Evolutionary conservation across 176 grass and related monocot genomes (phyloP).

Genomic region (Cymbopogon citratus): DNA sequence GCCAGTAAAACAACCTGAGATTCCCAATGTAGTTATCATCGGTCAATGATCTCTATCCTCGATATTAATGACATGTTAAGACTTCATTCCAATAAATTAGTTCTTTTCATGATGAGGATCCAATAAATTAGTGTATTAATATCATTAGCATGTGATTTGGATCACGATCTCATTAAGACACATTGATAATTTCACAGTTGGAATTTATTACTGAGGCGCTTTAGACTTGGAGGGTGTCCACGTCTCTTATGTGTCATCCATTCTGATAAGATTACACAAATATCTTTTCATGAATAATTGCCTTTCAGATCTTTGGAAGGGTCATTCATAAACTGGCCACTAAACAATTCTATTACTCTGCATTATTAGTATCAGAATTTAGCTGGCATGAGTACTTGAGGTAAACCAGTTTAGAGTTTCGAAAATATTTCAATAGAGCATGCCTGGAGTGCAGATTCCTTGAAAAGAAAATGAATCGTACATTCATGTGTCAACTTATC

Average conservation of each 20-base stretch:
- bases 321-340: background rate
- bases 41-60: slow-evolving; percentile 21
- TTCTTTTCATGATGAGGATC: background rate
- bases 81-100: background rate
- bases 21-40: slow-evolving; percentile 6
- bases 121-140: background rate
- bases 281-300: too few relatives aligned
- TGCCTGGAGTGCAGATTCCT: background rate
- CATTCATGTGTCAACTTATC: slow-evolving; percentile 3
- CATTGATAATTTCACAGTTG: background rate
- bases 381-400: slow-evolving; percentile 21
- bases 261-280: background rate
- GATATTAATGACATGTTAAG: slow-evolving; percentile 17
- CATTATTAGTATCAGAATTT: background rate
- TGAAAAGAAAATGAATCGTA: slow-evolving; percentile 14
- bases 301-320: too few relatives aligned
- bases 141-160: background rate
- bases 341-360: background rate
- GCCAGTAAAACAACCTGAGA: background rate
- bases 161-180: background rate
- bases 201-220: background rate
- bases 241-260: background rate
- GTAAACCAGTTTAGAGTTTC: background rate
- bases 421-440: slow-evolving; percentile 25
- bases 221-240: background rate